Evolutionary conservation across 179 eudicot genomes (phyloP).

Genomic region (Vitellaria paradoxa): DNA sequence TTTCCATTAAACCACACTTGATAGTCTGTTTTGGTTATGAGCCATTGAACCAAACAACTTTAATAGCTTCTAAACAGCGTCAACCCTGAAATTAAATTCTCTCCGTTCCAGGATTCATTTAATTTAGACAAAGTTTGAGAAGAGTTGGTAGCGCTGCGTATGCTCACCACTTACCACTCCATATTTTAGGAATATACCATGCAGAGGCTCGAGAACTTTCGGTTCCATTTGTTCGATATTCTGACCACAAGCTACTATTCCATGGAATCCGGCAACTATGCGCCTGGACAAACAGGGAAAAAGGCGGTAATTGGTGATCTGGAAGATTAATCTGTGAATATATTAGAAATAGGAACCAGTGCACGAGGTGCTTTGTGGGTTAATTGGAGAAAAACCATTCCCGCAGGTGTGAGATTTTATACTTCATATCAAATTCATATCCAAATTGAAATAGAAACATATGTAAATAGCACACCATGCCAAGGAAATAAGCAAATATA

Average conservation of each 20-base stretch:
- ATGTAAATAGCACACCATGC: neutral
- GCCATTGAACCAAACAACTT: neutral
- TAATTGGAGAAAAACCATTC: neutral
- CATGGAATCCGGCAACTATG: conserved; percentile 41
- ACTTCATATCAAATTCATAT: neutral
- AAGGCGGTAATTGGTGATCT: neutral
- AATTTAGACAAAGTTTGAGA: neutral
- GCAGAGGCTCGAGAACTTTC: conserved; percentile 20
- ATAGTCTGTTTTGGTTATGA: neutral
- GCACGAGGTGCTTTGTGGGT: neutral
- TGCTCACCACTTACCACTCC: conserved; percentile 46
- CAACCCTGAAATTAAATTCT: neutral
- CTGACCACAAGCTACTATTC: conserved; percentile 31
- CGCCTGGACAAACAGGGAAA: conserved; percentile 32
- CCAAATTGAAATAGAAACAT: neutral
- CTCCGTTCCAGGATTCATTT: neutral
- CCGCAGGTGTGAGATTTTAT: neutral
- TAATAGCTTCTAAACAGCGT: neutral
- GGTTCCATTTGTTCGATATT: conserved; percentile 19
- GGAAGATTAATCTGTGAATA: neutral
- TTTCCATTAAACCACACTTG: neutral
- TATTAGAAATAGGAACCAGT: neutral
- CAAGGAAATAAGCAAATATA: too few relatives aligned
- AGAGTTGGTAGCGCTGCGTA: neutral
- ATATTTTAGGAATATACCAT: conserved; percentile 31